These are phyloP conservation scores for Gypsophila paniculata DNA, from an alignment of 179 eudicot genomes.

Conservation along the genomic window DNA sequence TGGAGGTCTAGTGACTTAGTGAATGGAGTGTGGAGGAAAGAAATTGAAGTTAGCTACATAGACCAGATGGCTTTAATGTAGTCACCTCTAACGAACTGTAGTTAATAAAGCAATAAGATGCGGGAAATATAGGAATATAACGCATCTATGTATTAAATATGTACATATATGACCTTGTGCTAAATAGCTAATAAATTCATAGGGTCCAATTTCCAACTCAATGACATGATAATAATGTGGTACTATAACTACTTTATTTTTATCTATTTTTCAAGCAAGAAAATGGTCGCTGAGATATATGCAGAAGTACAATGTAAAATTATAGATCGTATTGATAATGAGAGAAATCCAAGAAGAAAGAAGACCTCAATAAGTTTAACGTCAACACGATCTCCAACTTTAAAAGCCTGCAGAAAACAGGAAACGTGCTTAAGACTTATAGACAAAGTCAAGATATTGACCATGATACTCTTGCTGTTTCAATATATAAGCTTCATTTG, in stretches of 20 bases:
- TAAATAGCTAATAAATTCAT: neutral
- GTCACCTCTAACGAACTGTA: neutral
- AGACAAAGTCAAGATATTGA: constrained; percentile 9
- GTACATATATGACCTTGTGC: neutral
- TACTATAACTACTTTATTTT: neutral
- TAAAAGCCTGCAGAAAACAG: constrained; percentile 55
- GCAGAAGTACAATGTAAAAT: no score
- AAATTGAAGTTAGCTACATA: neutral
- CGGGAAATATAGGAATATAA: constrained; percentile 1
- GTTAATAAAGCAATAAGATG: neutral
- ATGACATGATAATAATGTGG: neutral
- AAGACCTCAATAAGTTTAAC: constrained; percentile 95
- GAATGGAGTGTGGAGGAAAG: neutral
- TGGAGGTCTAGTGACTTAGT: neutral
- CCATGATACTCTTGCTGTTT: neutral
- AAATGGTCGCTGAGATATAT: neutral
- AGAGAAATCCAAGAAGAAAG: neutral
- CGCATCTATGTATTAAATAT: neutral
- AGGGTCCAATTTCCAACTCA: constrained; percentile 1
- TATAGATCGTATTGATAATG: neutral
- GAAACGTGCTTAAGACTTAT: constrained; percentile 13
- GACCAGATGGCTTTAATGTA: neutral
- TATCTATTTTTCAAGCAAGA: neutral
- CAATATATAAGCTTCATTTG: no score
- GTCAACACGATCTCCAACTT: constrained; percentile 87